Conservation (phyloP, 2,329 filamentous ascomycete species). For the Aureobasidium lini region DNA sequence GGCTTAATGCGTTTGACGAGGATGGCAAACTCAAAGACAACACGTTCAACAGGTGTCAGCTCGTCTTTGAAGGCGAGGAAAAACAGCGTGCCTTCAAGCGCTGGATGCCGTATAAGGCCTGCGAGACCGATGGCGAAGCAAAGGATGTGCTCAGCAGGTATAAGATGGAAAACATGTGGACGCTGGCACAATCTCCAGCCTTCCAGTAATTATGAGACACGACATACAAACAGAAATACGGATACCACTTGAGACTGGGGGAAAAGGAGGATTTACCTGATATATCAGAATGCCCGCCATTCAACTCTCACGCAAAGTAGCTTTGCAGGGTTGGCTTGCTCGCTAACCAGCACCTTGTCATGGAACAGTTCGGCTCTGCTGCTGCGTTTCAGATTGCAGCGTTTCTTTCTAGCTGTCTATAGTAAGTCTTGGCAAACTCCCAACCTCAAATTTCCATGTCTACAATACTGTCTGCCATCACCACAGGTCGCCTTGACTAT, state of each 20-base stretch:
- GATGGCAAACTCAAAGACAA: slow-evolving; percentile 73
- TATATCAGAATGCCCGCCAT: not conserved
- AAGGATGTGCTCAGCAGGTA: slow-evolving; percentile 68
- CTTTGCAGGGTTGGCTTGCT: not conserved
- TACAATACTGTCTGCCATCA: not conserved
- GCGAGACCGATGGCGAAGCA: slow-evolving; percentile 84
- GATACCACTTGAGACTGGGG: not conserved
- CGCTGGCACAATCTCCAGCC: slow-evolving; percentile 56
- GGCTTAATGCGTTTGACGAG: slow-evolving; percentile 74
- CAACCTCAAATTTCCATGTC: not conserved
- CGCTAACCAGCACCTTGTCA: not conserved
- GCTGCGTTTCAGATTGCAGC: slow-evolving; percentile 7
- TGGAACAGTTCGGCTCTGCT: slow-evolving; percentile 8
- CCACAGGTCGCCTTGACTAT: not conserved
- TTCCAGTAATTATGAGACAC: slow-evolving; percentile 8
- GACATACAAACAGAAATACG: not conserved
- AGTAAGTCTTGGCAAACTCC: slow-evolving; percentile 6
- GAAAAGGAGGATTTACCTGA: not conserved
- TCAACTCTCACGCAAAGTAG: not conserved
- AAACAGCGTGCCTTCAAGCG: slow-evolving; percentile 74
- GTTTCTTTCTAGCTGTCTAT: not conserved
- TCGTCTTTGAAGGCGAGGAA: slow-evolving; percentile 88
- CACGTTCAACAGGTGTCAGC: slow-evolving; percentile 68
- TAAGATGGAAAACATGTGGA: slow-evolving; percentile 96
- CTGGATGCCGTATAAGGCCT: slow-evolving; percentile 75